A percentile compares a stretch with the other conserved stretches of the same genome.
Evolutionary conservation across 768 basidiomycete genomes (phyloP).

Genomic region (Auricularia sp.): DNA sequence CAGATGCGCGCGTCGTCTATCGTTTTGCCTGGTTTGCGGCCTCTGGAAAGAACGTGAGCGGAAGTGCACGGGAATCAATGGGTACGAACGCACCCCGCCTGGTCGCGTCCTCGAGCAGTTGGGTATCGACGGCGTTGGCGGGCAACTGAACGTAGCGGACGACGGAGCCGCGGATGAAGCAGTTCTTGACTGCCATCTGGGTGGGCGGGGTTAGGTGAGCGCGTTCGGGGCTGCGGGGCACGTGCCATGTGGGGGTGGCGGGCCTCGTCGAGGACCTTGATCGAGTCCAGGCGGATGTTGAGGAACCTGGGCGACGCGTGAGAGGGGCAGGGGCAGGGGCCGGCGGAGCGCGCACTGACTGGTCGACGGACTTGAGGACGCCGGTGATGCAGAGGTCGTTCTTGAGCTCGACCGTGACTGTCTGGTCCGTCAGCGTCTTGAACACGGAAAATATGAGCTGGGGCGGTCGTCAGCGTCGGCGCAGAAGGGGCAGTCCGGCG

Average conservation of each 20-base stretch:
- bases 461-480: neutral
- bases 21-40: conserved; percentile 33
- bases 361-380: conserved; percentile 93
- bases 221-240: neutral
- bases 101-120: conserved; percentile 91
- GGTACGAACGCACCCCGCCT: conserved; percentile 58
- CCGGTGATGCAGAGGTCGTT: conserved; percentile 97
- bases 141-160: conserved; percentile 96
- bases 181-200: conserved; percentile 98
- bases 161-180: conserved; percentile 96
- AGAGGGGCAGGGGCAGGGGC: neutral
- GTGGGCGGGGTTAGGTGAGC: neutral
- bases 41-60: conserved; percentile 18
- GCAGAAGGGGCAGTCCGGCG: neutral
- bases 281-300: conserved; percentile 92
- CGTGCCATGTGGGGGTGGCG: conserved; percentile 95
- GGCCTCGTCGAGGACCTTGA: conserved; percentile 83
- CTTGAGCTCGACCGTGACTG: conserved; percentile 94
- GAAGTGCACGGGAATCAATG: neutral
- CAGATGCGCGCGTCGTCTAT: conserved; percentile 6
- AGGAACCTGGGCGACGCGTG: conserved; percentile 50
- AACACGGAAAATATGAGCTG: conserved; percentile 96
- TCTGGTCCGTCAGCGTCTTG: conserved; percentile 96
- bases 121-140: conserved; percentile 87
- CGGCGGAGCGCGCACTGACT: conserved; percentile 42